phyloP scores from a whole-genome alignment of 1,284 basidiomycete species.

The Ceratobasidium sp. region DNA sequence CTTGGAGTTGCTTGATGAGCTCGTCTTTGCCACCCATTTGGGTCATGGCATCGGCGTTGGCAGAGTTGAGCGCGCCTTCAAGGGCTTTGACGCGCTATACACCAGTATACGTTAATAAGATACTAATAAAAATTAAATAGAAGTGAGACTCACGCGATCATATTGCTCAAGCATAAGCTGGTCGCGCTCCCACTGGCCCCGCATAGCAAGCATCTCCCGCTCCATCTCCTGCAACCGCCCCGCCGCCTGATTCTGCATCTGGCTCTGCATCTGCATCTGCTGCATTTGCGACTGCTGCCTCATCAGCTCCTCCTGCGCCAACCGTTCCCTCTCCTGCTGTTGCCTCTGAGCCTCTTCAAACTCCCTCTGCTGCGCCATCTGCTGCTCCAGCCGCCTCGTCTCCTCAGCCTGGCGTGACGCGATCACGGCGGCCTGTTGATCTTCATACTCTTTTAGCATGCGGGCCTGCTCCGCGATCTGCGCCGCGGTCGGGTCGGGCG shows the following conservation, averaged over 20 bases:
- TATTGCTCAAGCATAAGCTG: constrained; percentile 99
- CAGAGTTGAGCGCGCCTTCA: constrained; percentile 87
- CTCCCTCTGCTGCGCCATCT: constrained; percentile 85
- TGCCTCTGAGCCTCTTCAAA: constrained; percentile 91
- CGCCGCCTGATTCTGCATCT: constrained; percentile 75
- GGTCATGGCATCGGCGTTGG: constrained; percentile 82
- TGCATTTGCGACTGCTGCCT: constrained; percentile 70
- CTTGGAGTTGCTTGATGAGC: constrained; percentile 93
- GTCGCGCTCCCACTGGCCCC: constrained; percentile 97
- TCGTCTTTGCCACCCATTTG: constrained; percentile 96
- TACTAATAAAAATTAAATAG: not conserved
- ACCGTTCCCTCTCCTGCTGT: constrained; percentile 88
- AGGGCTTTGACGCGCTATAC: constrained; percentile 91
- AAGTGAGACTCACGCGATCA: constrained; percentile 74
- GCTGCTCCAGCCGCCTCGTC: constrained; percentile 76
- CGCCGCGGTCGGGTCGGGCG: constrained; percentile 76
- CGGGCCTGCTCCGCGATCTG: constrained; percentile 93
- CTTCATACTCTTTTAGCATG: constrained; percentile 96
- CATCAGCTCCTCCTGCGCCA: constrained; percentile 86
- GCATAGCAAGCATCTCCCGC: constrained; percentile 89
- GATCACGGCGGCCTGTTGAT: constrained; percentile 87
- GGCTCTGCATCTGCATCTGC: constrained; percentile 63
- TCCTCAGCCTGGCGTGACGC: constrained; percentile 87
- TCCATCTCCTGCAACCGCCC: constrained; percentile 84
- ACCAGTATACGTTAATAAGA: not conserved